Evolutionary conservation across 2,329 filamentous ascomycete species (phyloP), one percentile per base, ranked within the genome.

Genomic region (Diaporthe caulivora): DNA sequence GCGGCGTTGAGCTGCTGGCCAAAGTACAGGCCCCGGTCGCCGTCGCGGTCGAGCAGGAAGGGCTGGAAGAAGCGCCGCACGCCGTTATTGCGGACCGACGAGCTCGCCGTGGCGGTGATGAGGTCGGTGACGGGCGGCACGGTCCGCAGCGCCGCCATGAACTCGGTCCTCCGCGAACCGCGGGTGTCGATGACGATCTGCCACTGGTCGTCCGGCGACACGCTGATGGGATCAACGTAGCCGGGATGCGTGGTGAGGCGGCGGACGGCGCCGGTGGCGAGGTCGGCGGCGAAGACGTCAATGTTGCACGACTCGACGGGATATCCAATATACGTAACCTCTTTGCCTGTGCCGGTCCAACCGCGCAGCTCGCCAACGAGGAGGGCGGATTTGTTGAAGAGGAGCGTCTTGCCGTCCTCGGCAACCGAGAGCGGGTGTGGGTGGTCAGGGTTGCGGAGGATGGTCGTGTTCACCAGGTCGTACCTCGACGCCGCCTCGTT

Each of bases 1-100:
- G 75, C 84, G 0, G 76, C 81, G 67, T 87, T 87, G 71, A 87
- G 76, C 71, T 79, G 79, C 75, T 85, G 85, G 5, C 86, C 86
- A 72, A 81, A 86, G 75, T 87, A 87, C 0, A 77, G 70, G 1
- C 80, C 84, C 7, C 85, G 83, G 73, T 88, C 86, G 9, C 86
- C 86, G 51, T 86, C 75, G 0, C 77, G 76, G 70, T 87, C 85
- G 7, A 87, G 77, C 1, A 88, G 78, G 47, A 80, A 83, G 0
- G 85, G 86, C 71, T 85, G 81, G 74, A 87, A 88, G 80, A 87
- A 87, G 1, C 85, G 79, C 7, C 86, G 80, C 1, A 71, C 69
- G 0, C 85, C 84, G 67, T 88, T 87, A 74, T 88, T 87, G 11
- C 86, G 82, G 1, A 81, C 83, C 2, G 84, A 86, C 0, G 84